phyloP scores from a whole-genome alignment of 805 yeast genomes.

The Maudiozyma pseudohumilis region DNA sequence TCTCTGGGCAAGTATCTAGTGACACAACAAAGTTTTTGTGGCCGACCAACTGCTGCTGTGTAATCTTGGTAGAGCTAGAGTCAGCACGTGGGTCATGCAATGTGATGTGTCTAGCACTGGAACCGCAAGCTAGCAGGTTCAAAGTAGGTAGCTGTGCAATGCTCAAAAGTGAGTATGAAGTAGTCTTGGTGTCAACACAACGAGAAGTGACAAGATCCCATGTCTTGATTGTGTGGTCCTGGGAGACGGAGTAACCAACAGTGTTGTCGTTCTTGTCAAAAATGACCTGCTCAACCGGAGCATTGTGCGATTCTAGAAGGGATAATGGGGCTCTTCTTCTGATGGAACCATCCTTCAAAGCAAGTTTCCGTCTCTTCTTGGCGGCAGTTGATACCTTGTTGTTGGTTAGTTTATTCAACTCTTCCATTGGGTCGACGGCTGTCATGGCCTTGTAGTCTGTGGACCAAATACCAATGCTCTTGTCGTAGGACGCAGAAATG shows the following conservation, averaged over 20 bases:
- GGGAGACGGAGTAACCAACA: conserved; percentile 89
- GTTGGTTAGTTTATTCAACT: conserved; percentile 30
- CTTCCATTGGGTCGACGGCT: conserved; percentile 40
- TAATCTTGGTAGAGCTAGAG: conserved; percentile 41
- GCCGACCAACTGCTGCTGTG: conserved; percentile 71
- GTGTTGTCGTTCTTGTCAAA: conserved; percentile 66
- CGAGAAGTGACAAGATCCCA: conserved; percentile 90
- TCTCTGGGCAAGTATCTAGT: conserved; percentile 63
- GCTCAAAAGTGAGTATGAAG: conserved; percentile 77
- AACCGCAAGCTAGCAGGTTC: conserved; percentile 80
- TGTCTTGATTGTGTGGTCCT: conserved; percentile 89
- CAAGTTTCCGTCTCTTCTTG: conserved; percentile 79
- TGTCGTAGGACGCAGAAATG: conserved; percentile 78
- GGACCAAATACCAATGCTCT: conserved; percentile 79
- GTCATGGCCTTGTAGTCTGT: conserved; percentile 78
- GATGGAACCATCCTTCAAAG: conserved; percentile 62
- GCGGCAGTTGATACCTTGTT: conserved; percentile 61
- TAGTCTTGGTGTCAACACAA: conserved; percentile 77
- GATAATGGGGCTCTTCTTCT: conserved; percentile 77
- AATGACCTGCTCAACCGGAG: conserved; percentile 77
- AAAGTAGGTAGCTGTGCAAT: conserved; percentile 56
- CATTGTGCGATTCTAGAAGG: conserved; percentile 68
- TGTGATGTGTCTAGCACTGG: conserved; percentile 94
- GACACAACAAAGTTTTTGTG: conserved; percentile 86
- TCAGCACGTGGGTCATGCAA: conserved; percentile 80